Evolutionary conservation across 2,329 filamentous ascomycete genomes (phyloP), one percentile per base, ranked within the genome.

Genomic region (Diaporthe humulicola): DNA sequence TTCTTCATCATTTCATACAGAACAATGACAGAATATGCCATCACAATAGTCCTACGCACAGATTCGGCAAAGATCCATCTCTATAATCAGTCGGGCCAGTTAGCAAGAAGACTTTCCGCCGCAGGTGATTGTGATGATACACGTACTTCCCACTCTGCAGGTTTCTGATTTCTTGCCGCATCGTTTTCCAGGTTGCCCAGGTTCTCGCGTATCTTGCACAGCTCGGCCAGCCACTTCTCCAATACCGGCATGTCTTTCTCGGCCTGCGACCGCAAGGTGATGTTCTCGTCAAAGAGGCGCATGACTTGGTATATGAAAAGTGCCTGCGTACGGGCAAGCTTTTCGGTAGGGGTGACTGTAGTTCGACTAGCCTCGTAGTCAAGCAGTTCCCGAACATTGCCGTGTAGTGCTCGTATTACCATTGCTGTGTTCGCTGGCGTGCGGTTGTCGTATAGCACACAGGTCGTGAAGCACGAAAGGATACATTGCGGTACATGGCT

Each of bases 31-130:
- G 79, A 77, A 73, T 82, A 79, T n/a, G 79, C 76, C 70, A 83
- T 81, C 9, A 82, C 36, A 45, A 82, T 79, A 3, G 82, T 83
- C 71, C 82, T 78, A 6, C 81, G 79, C 22, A 83, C 73, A 17
- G 79, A 83, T 73, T 83, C 82, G 67, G 80, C 79, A 42, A 83
- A 83, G 67, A 83, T 80, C 82, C 82, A 83, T 75, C 78, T 77
- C 82, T 83, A 64, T 14, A 22, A 70, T 38, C 52, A 52, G 14
- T 15, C 12, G 22, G 6, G 14, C 22, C n/a, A 36, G 14, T 52
- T 19, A 67, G 22, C 22, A n/a, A 40, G 28, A n/a, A 4, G 5
- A 38, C 8, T 45, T 30, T 10, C 2, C 2, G 4, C 4, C 38
- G n/a, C 22, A 14, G 17, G 9, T 6, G 2, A 30, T 12, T 3